Percentiles rank a stretch among this genome's conserved stretches.
These are phyloP conservation scores for Xerocomus nothofagi DNA, from an alignment of 1,284 basidiomycete genomes.

Conservation along the genomic window DNA sequence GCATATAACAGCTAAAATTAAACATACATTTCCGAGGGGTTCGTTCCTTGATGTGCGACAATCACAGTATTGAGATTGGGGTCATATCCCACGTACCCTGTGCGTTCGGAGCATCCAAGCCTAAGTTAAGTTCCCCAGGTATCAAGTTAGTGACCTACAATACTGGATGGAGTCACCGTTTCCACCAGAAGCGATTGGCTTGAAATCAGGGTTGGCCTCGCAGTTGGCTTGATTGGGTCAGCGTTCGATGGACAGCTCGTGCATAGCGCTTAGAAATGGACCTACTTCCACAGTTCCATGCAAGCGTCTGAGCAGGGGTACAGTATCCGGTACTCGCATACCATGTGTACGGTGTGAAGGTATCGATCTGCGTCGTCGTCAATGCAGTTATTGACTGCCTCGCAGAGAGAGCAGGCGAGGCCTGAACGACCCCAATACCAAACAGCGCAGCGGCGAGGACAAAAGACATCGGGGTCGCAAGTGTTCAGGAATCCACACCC, in stretches of 20 bases:
- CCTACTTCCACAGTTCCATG: slow-evolving; percentile 63
- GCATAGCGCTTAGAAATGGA: background rate
- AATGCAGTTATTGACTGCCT: slow-evolving; percentile 45
- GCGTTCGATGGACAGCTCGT: background rate
- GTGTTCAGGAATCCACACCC: background rate
- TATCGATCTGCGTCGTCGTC: slow-evolving; percentile 41
- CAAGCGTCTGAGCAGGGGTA: slow-evolving; percentile 41
- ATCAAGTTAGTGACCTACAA: slow-evolving; percentile 33
- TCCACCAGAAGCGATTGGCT: slow-evolving; percentile 62
- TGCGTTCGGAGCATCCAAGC: background rate
- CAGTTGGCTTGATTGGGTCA: slow-evolving; percentile 47
- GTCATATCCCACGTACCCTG: slow-evolving; percentile 44
- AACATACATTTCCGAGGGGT: slow-evolving; percentile 35
- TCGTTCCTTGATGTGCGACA: slow-evolving; percentile 40
- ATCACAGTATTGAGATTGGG: slow-evolving; percentile 36
- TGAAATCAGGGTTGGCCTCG: slow-evolving; percentile 53
- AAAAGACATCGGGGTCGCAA: slow-evolving; percentile 17
- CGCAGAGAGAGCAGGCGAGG: slow-evolving; percentile 26
- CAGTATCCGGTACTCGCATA: slow-evolving; percentile 64
- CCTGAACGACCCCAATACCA: slow-evolving; percentile 15
- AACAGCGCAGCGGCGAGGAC: slow-evolving; percentile 19
- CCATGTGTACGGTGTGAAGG: slow-evolving; percentile 54
- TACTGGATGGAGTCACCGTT: slow-evolving; percentile 54
- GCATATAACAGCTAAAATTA: background rate
- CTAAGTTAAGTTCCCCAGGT: background rate